Base-by-base conservation (phyloP, 805 yeast species). In the Nakazawaea holstii region DNA sequence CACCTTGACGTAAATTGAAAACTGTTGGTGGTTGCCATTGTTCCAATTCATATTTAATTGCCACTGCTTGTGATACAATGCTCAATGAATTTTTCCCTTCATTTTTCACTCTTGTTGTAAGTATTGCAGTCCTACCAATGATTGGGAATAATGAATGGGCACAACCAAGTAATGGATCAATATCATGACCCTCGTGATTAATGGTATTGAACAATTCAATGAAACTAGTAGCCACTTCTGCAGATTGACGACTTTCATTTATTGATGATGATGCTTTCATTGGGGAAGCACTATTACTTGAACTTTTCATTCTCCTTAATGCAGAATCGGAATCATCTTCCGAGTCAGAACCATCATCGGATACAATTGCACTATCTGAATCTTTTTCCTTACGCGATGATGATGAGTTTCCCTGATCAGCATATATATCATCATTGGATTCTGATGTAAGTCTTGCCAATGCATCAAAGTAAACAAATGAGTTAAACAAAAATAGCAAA, bases 381-480 rank as follows among this genome's bases (percentile, higher is more conserved):
- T 30, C 35, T 9, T 49, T 39, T 14, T 29, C 20, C 4, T 27
- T 15, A 5, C 24, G 24, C 5, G 24, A 20, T 20, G 24, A 20
- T 20, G 24, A 20, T 8, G 43, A 30, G 9, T 49, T 48, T 26
- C 29, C 35, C 4, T 51, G 52, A 10, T 46, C 51, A 9, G 36
- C 51, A 17, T 42, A 39, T 8, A 31, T 43, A 26, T 77, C 79
- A 13, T 67, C 66, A 20, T 64, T 69, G 7, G 68, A 62, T 46
- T 73, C 76, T 26, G 82, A 72, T 0, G 87, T 80, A 74, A 83
- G 74, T 49, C 84, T 76, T 1, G 87, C 80, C 49, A 83, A 61
- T 3, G 82, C 87, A 59, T 83, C 87, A 53, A 79, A 74, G 59
- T 83, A 83, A 39, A 81, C 68, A 81, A 86, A 83, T n/a, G 78